Conservation (phyloP, 208 protist genomes). For the Leishmania major region DNA sequence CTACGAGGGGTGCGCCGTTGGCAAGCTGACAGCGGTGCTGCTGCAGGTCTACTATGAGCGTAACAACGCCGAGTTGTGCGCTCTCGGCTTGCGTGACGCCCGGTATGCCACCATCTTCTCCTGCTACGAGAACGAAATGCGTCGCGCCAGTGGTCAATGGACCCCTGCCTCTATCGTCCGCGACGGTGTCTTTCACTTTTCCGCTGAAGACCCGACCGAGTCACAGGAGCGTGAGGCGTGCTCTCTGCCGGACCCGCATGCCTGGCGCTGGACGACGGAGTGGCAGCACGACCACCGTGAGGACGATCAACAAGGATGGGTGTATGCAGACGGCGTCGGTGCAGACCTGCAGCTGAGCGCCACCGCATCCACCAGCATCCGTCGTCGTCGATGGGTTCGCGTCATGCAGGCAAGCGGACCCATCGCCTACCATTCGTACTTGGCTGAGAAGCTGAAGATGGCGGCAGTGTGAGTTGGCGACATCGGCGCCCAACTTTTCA, state of each 20-base stretch:
- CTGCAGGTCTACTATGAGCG: slow-evolving; percentile 50
- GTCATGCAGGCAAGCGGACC: slow-evolving; percentile 64
- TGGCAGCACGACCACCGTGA: slow-evolving; percentile 54
- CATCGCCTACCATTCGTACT: slow-evolving; percentile 49
- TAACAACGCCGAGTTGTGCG: slow-evolving; percentile 44
- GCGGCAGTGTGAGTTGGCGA: neutral
- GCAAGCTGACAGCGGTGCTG: slow-evolving; percentile 41
- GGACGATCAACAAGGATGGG: slow-evolving; percentile 58
- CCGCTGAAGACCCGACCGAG: slow-evolving; percentile 28
- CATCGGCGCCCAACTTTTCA: neutral
- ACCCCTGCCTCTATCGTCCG: slow-evolving; percentile 27
- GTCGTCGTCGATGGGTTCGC: slow-evolving; percentile 54
- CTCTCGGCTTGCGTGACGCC: slow-evolving; percentile 34
- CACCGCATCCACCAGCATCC: slow-evolving; percentile 24
- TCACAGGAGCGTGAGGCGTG: slow-evolving; percentile 39
- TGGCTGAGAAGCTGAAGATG: slow-evolving; percentile 10
- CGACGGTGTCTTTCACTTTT: slow-evolving; percentile 41
- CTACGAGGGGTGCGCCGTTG: slow-evolving; percentile 55
- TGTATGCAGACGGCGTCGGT: slow-evolving; percentile 39
- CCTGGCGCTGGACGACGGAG: slow-evolving; percentile 57
- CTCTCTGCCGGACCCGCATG: slow-evolving; percentile 34
- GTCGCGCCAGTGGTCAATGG: slow-evolving; percentile 34
- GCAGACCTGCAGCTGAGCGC: slow-evolving; percentile 30
- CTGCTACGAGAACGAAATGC: slow-evolving; percentile 68
- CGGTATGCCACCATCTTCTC: slow-evolving; percentile 42